phyloP scores from a whole-genome alignment of 352 stramenopile species.

The Phytophthora pistaciae region DNA sequence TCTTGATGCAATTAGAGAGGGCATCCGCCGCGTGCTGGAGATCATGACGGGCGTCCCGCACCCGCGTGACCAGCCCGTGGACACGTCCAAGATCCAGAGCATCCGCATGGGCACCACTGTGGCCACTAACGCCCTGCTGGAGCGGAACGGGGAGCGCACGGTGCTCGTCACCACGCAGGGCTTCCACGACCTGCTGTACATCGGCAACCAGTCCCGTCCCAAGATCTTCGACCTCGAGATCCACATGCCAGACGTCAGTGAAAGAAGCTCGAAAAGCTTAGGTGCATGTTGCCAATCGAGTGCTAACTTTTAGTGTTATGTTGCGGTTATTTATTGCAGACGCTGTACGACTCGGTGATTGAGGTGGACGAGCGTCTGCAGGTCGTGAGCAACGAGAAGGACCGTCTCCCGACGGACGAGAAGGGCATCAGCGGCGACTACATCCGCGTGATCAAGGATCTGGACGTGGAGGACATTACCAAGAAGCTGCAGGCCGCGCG shows the following conservation, averaged over 20 bases:
- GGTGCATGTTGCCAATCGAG: not conserved
- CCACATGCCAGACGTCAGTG: slow-evolving; percentile 80
- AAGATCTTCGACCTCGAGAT: slow-evolving; percentile 98
- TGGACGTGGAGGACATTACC: slow-evolving; percentile 85
- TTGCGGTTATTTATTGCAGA: slow-evolving; percentile 39
- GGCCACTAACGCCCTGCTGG: slow-evolving; percentile 99
- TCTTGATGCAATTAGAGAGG: slow-evolving; percentile 58
- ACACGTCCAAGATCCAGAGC: slow-evolving; percentile 93
- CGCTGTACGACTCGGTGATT: slow-evolving; percentile 97
- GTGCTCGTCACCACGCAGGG: slow-evolving; percentile 96
- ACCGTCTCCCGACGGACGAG: slow-evolving; percentile 63
- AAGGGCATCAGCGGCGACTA: slow-evolving; percentile 92
- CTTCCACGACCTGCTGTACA: slow-evolving; percentile 97
- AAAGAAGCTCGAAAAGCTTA: no score
- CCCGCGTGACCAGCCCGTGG: slow-evolving; percentile 83
- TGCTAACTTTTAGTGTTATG: not conserved
- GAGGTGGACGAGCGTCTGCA: slow-evolving; percentile 98
- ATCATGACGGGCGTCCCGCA: slow-evolving; percentile 91
- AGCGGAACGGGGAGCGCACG: slow-evolving; percentile 96
- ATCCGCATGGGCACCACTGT: slow-evolving; percentile 99
- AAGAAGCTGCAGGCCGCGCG: slow-evolving; percentile 84
- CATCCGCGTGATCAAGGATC: slow-evolving; percentile 82
- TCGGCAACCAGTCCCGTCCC: slow-evolving; percentile 98
- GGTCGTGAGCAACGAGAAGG: slow-evolving; percentile 80
- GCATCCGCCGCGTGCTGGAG: slow-evolving; percentile 96